These are phyloP conservation scores for Kodamaea alishanica DNA, from an alignment of 1,139 yeast genomes.

Conservation along the genomic window DNA sequence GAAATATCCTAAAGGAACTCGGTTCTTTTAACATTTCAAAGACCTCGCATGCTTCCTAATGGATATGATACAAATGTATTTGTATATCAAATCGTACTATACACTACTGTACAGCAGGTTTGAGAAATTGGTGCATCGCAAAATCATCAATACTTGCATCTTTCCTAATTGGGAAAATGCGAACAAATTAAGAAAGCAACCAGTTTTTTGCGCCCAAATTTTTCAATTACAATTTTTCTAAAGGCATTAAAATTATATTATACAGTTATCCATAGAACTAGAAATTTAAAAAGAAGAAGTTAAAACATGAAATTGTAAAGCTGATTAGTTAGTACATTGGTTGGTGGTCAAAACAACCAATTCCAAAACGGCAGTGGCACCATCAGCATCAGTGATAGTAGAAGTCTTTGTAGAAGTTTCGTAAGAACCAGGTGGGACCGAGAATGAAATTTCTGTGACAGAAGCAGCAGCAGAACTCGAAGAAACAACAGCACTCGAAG, in stretches of 20 bases:
- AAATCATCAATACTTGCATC: neutral
- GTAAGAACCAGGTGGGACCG: conserved; percentile 22
- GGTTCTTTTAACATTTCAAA: too few relatives aligned
- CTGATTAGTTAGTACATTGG: conserved; percentile 3
- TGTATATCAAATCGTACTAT: too few relatives aligned
- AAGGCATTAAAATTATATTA: neutral
- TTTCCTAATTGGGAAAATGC: neutral
- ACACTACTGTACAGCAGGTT: too few relatives aligned
- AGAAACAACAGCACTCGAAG: conserved; percentile 2
- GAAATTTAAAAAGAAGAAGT: neutral
- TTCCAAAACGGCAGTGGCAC: conserved; percentile 30
- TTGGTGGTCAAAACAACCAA: conserved; percentile 31
- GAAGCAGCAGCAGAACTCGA: conserved; percentile 3
- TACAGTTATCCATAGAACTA: conserved; percentile 1
- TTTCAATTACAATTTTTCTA: neutral
- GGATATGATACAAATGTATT: too few relatives aligned
- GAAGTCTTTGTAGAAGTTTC: conserved; percentile 20
- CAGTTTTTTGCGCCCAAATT: neutral
- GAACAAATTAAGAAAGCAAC: neutral
- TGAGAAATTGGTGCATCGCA: too few relatives aligned
- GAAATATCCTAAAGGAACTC: too few relatives aligned
- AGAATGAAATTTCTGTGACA: conserved; percentile 8
- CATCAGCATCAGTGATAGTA: conserved; percentile 17
- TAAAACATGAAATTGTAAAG: too few relatives aligned
- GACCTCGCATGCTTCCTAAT: too few relatives aligned